Evolutionary conservation across 352 stramenopile species (phyloP), one percentile per base, ranked within the genome.

Genomic region (Halophytophthora batemanensis): DNA sequence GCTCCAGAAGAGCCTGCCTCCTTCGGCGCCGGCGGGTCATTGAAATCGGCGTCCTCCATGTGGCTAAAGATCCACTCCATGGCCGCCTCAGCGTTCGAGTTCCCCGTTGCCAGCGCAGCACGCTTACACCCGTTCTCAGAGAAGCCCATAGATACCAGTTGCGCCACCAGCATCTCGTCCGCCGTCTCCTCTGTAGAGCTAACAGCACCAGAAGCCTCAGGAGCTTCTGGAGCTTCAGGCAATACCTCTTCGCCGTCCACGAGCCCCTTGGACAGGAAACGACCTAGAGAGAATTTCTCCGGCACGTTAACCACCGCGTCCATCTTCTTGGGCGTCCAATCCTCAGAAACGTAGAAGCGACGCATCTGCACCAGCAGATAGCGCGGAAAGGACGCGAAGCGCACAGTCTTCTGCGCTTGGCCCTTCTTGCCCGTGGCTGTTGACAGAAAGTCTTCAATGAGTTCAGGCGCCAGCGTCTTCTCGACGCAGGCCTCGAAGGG

Each of bases 51-150:
- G 69, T 99, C 97, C 54, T 86, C 89, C 83, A 98, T 98, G 78
- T 99, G 97, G 52, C 94, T 95, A 69, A 99, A 98, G 43, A 99
- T 92, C 96, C 96, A 99, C 44, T 98, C 93, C 94, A 98, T 99
- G 7, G 96, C 96, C 29, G 78, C 86, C 56, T 99, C 96, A 5
- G 94, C 77, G 56, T 94, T 80, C 4, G 67, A 71, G 70, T 96
- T 98, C 48, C 75, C 85, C 53, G 79, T 97, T 29, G 84, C 96
- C 18, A 97, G 84, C 18, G 97, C 84, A 41, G 97, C 97, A 47
- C 96, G 87, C 61, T 97, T 98, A 73, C 92, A 98, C 23, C 90
- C 96, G 63, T 99, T 99, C 66, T 98, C 93, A 0, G 82, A 90
- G 58, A 99, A 99, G 21, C 97, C 97, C 96, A 99, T 99, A 18